These are phyloP conservation scores for Graphilbum ipis-grandicollis DNA, from an alignment of 2,329 filamentous ascomycete species.

Conservation along the genomic window DNA sequence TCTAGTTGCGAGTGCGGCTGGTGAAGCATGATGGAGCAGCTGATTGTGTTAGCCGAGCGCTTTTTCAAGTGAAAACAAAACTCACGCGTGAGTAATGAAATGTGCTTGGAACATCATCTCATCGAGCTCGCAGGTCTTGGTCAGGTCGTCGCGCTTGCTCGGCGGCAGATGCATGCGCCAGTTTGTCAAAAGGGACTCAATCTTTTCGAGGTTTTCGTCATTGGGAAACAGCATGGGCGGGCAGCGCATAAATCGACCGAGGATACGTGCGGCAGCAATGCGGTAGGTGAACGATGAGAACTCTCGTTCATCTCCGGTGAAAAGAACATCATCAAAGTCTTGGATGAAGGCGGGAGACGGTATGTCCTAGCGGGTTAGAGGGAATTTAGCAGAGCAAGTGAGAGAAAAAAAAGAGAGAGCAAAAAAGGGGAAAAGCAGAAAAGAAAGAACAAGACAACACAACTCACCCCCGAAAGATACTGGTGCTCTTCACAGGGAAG, in stretches of 20 bases:
- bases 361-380: slow-evolving; percentile 16
- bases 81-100: slow-evolving; percentile 51
- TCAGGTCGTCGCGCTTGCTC: slow-evolving; percentile 52
- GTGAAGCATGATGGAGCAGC: slow-evolving; percentile 56
- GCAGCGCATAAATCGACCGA: slow-evolving; percentile 55
- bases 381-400: no score
- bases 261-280: slow-evolving; percentile 62
- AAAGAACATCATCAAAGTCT: slow-evolving; percentile 62
- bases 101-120: slow-evolving; percentile 86
- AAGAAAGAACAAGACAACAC: not conserved
- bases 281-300: slow-evolving; percentile 81
- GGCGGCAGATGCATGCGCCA: slow-evolving; percentile 68
- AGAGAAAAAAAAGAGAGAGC: no score
- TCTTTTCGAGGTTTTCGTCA: slow-evolving; percentile 31
- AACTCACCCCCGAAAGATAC: slow-evolving; percentile 39
- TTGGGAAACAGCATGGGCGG: slow-evolving; percentile 32
- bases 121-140: slow-evolving; percentile 55
- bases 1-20: slow-evolving; percentile 64
- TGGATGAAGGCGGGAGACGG: slow-evolving; percentile 44
- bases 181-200: slow-evolving; percentile 42
- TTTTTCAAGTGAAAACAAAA: slow-evolving; percentile 1
- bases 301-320: slow-evolving; percentile 47
- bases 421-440: no score
- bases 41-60: slow-evolving; percentile 10
- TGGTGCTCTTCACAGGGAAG: slow-evolving; percentile 74